phyloP scores from a whole-genome alignment of 768 basidiomycete species.

The Strobilomyces dryophilus region DNA sequence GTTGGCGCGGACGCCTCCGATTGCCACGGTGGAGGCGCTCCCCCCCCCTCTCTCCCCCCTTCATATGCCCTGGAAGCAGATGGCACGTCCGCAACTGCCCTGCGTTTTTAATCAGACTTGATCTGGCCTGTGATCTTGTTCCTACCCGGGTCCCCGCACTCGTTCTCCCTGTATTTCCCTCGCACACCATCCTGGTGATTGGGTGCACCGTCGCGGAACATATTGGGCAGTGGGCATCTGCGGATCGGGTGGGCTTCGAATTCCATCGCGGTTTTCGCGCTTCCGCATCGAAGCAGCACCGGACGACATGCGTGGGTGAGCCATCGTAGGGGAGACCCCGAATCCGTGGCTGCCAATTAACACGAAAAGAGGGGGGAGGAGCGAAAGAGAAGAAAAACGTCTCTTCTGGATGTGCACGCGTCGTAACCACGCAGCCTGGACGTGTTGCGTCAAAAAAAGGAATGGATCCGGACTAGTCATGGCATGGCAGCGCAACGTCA shows the following conservation, averaged over 20 bases:
- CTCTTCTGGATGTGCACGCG: conserved; percentile 2
- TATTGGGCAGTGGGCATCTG: conserved; percentile 7
- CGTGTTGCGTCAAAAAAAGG: conserved; percentile 1
- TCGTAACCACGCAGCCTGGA: conserved; percentile 2
- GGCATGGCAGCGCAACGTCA: conserved; percentile 11
- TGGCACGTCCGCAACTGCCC: conserved; percentile 4
- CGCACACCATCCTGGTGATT: neutral
- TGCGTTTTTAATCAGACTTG: conserved; percentile 15
- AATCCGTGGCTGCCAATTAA: neutral
- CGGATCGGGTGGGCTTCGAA: conserved; percentile 12
- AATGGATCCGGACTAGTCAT: neutral
- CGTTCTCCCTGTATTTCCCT: neutral
- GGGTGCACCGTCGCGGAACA: neutral
- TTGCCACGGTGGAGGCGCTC: conserved; percentile 17
- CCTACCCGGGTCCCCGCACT: conserved; percentile 14
- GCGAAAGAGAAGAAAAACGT: neutral
- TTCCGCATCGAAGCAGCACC: conserved; percentile 9
- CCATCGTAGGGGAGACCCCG: neutral
- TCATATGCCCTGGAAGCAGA: conserved; percentile 20
- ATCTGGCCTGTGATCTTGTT: conserved; percentile 12
- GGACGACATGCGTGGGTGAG: neutral
- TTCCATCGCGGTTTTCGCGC: conserved; percentile 10
- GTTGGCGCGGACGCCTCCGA: conserved; percentile 15
- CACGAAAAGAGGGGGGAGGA: neutral
- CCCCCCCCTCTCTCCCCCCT: neutral